Base-by-base conservation (phyloP, 441 rosid genomes). In the Euphorbia schlechtendalii region DNA sequence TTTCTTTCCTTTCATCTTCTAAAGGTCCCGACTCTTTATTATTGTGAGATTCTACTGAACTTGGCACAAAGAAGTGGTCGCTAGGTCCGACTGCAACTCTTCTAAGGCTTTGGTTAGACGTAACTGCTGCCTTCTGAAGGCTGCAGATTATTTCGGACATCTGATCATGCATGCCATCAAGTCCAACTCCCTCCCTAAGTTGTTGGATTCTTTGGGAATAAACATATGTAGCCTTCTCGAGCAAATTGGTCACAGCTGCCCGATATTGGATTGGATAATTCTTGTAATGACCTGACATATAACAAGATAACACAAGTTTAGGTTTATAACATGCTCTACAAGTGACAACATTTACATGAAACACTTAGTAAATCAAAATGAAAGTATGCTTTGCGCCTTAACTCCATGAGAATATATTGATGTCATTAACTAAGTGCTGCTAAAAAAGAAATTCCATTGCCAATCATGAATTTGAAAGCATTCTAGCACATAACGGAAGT, bases 111-210 rank as follows among this genome's bases (percentile, higher is more conserved):
- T 88, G 84, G 79, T 88, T 90, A 56, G 99, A 93, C 72, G 77
- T 77, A 62, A 83, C 95, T 15, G 97, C 97, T n/a, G 82, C 99
- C 32, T 86, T 81, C 72, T 90, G 97, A 57, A 93, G 96, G 69
- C 78, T 86, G 51, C 86, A 88, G 56, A 93, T 83, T 72, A 93
- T 64, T 73, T 88, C 88, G 3, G 96, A 85, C 63, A 86, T 88
- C 76, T 87, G 91, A 15, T 88, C 97, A 34, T 77, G 83, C 59
- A 76, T 74, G 12, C 76, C 71, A 61, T 75, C 79, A 56, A 76
- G 54, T 64, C 74, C 81, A 65, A 78, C 74, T 72, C 82, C 80
- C 59, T 86, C 90, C 70, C 85, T 74, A 0, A 85, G 89, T 68
- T 69, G 83, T 49, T 77, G 90, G 68, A 85, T 76, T 79, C 83